phyloP scores from a whole-genome alignment of 495 filamentous ascomycete species.

The Diplogelasinospora grovesii region DNA sequence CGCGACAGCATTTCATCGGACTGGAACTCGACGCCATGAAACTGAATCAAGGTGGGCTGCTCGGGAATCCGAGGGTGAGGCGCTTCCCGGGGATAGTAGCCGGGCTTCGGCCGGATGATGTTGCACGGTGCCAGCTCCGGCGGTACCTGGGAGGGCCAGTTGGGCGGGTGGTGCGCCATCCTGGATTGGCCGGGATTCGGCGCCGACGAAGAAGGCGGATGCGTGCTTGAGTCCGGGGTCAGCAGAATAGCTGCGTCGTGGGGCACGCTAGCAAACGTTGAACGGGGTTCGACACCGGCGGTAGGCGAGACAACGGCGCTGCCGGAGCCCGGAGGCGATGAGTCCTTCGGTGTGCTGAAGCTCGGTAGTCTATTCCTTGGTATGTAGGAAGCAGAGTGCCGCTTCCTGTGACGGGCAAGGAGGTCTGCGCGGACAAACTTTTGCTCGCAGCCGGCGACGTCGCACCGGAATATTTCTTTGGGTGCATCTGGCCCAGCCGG shows the following conservation, averaged over 20 bases:
- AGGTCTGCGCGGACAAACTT: slow-evolving; percentile 92
- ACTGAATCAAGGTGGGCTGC: slow-evolving; percentile 29
- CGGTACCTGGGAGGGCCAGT: slow-evolving; percentile 32
- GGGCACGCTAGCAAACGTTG: slow-evolving; percentile 33
- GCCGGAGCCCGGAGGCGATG: slow-evolving; percentile 14
- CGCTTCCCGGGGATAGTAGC: slow-evolving; percentile 33
- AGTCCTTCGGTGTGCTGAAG: slow-evolving; percentile 48
- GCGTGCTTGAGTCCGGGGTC: slow-evolving; percentile 32
- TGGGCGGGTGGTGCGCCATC: slow-evolving; percentile 10
- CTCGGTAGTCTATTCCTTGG: slow-evolving; percentile 84
- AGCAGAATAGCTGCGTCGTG: slow-evolving; percentile 43
- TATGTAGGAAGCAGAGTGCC: slow-evolving; percentile 85
- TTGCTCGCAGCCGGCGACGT: slow-evolving; percentile 80
- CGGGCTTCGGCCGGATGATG: slow-evolving; percentile 38
- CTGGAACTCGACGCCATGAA: slow-evolving; percentile 29
- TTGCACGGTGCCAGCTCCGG: slow-evolving; percentile 30
- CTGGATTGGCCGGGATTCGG: slow-evolving; percentile 14
- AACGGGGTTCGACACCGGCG: slow-evolving; percentile 25
- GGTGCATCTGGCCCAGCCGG: slow-evolving; percentile 78
- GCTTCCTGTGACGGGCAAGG: slow-evolving; percentile 81
- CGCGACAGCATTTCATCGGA: slow-evolving; percentile 32
- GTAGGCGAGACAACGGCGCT: slow-evolving; percentile 22
- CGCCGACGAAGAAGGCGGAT: slow-evolving; percentile 21
- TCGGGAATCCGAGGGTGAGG: slow-evolving; percentile 26
- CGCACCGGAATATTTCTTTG: slow-evolving; percentile 91